A percentile compares a stretch with the other conserved stretches of the same genome.
Conservation (phyloP, 768 basidiomycete species). For the Mycena rebaudengoi region DNA sequence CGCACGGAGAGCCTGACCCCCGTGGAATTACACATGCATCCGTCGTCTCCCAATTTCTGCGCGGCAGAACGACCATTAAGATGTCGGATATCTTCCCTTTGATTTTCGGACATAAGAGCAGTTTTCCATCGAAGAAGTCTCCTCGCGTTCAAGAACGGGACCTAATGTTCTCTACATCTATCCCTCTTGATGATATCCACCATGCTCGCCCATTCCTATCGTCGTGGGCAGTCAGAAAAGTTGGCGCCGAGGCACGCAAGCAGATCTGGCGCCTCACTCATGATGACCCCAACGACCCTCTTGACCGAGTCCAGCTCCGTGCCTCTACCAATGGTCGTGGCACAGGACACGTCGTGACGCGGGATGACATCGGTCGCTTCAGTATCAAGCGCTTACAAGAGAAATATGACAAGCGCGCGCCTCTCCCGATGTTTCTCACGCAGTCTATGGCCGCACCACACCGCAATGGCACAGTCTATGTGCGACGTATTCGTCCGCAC, state of each 20-base stretch:
- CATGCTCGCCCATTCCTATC: constrained; percentile 1
- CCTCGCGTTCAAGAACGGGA: background rate
- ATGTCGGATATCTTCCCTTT: background rate
- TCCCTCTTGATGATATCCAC: background rate
- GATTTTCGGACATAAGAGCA: background rate
- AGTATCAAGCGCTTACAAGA: background rate
- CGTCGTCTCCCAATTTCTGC: too few relatives aligned
- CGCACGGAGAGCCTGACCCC: too few relatives aligned
- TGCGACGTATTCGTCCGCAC: background rate
- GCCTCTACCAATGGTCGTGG: background rate
- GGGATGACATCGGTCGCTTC: background rate
- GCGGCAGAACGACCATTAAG: too few relatives aligned
- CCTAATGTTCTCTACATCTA: background rate
- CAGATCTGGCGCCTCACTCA: background rate
- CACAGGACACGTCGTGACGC: background rate
- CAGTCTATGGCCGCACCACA: background rate
- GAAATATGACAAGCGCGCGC: background rate
- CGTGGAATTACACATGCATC: too few relatives aligned
- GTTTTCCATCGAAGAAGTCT: background rate
- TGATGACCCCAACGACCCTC: background rate
- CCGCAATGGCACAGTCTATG: constrained; percentile 30
- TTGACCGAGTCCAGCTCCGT: background rate
- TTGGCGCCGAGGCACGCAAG: background rate
- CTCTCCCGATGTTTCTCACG: background rate
- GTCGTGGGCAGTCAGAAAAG: background rate